Percentiles rank a stretch among this genome's conserved stretches.
Evolutionary conservation across 306 rosid genomes (phyloP).

Genomic region (Glycyrrhiza uralensis): DNA sequence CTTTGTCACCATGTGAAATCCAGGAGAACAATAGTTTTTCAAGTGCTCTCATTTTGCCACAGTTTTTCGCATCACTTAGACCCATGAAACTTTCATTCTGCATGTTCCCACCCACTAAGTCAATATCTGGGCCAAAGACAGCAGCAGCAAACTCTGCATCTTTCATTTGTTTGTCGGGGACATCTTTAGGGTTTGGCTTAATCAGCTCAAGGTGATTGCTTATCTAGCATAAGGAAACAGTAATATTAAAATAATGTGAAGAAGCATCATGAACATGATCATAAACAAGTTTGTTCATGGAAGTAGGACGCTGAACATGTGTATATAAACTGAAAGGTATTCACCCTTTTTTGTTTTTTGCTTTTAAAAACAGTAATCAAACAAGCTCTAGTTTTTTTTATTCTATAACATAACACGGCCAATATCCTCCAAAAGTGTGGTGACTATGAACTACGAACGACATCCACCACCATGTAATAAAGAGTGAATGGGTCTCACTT

Average conservation of each 20-base stretch:
- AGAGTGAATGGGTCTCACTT: neutral
- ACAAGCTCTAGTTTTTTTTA: no score
- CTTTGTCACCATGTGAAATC: slow-evolving; percentile 80
- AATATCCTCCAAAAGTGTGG: neutral
- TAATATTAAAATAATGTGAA: slow-evolving; percentile 7
- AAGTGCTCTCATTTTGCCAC: slow-evolving; percentile 93
- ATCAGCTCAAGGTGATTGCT: slow-evolving; percentile 93
- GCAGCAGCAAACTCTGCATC: slow-evolving; percentile 84
- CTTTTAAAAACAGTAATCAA: no score
- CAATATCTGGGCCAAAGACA: slow-evolving; percentile 85
- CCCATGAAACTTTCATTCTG: slow-evolving; percentile 86
- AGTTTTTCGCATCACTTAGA: slow-evolving; percentile 81
- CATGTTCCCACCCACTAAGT: slow-evolving; percentile 75
- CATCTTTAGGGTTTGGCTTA: slow-evolving; percentile 86
- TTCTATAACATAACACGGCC: no score
- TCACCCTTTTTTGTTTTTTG: no score
- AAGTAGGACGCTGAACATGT: slow-evolving; percentile 8
- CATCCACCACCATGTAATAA: neutral
- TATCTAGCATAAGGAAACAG: slow-evolving; percentile 51
- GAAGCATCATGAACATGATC: slow-evolving; percentile 1
- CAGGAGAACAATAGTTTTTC: slow-evolving; percentile 75
- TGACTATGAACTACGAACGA: neutral
- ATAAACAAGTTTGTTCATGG: neutral
- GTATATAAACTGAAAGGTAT: slow-evolving; percentile 8
- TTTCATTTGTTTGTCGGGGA: slow-evolving; percentile 70